Base-by-base conservation (phyloP, 2,329 filamentous ascomycete genomes). In the Microcyclospora pomicola region DNA sequence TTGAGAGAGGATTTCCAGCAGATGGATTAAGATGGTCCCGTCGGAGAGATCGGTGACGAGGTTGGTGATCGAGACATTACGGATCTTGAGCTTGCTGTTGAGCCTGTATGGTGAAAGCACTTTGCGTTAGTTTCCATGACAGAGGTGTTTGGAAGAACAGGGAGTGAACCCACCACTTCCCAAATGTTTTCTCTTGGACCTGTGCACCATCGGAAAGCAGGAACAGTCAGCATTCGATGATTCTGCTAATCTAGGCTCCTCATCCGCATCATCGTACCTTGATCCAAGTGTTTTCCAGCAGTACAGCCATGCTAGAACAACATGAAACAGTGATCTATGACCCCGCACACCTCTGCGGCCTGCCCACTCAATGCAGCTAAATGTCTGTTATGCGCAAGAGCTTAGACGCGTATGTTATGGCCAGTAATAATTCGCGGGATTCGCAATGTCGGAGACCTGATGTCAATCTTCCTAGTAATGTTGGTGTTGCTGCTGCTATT, bases 121-220 rank as follows among this genome's bases (percentile, higher is more conserved):
- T 34, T 32, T 9, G 33, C 28, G 12, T 36, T 29, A 12, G 11
- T 14, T 15, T 28, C 27, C 24, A 14, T 37, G 15, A 6, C 27
- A 27, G 27, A 27, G n/a, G 12, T 12, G 16, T 11, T 12, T 27
- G 6, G 12, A 6, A 14, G 12, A 5, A 24, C 19, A 5, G 19
- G 19, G 19, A 24, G 4, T 27, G 16, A n/a, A 56, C 65, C 53
- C 55, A 83, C 81, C 91, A 98, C 83, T 96, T 98, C 42, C 87
- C 94, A 64, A 98, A 98, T 19, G 91, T 98, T 73, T 96, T 98
- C 63, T 96, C 82, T 69, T 96, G 88, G 27, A 51, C 49, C 41
- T 51, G 19, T 51, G 31, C 47, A 34, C 46, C 48, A 47, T 19
- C 29, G 12, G 11, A 11, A 33, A 36, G 6, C 14, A 31, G 37